Evolutionary conservation across 2,329 filamentous ascomycete genomes (phyloP).

Genomic region (Apiospora aurea): DNA sequence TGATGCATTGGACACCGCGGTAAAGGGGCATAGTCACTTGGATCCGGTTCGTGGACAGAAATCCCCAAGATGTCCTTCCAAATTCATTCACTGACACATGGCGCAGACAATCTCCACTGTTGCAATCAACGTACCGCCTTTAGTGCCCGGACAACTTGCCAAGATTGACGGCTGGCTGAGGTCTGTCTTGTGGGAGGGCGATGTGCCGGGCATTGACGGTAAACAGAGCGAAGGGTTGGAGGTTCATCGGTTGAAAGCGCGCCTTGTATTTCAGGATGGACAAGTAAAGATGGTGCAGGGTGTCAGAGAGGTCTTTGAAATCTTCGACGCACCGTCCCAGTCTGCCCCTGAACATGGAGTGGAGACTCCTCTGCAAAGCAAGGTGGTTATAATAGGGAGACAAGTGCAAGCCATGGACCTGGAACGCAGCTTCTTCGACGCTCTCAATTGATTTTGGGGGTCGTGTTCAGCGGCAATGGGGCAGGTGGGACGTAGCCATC

Average conservation of each 20-base stretch:
- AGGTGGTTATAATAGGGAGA: conserved; percentile 70
- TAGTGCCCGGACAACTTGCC: conserved; percentile 64
- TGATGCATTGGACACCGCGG: conserved; percentile 71
- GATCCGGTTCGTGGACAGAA: conserved; percentile 70
- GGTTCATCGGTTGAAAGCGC: conserved; percentile 87
- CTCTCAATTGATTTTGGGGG: conserved; percentile 25
- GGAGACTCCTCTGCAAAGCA: conserved; percentile 49
- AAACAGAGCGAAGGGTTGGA: conserved; percentile 63
- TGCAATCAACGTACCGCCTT: conserved; percentile 69
- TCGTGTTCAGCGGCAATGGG: conserved; percentile 15
- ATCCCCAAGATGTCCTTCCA: not conserved
- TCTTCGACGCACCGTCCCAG: conserved; percentile 66
- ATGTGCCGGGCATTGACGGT: conserved; percentile 57
- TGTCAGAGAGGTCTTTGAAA: conserved; percentile 92
- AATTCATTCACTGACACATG: conserved; percentile 1
- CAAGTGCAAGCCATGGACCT: conserved; percentile 61
- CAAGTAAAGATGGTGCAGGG: conserved; percentile 83
- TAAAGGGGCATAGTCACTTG: conserved; percentile 87
- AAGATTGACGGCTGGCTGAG: conserved; percentile 83
- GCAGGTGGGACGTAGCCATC: not conserved
- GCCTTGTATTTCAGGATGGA: conserved; percentile 71
- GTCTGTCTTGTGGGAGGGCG: conserved; percentile 82
- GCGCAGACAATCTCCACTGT: conserved; percentile 82
- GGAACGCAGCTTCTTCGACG: conserved; percentile 46
- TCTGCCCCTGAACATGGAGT: conserved; percentile 29